Conservation (phyloP, 345 rosid species). For the Camelina neglecta region DNA sequence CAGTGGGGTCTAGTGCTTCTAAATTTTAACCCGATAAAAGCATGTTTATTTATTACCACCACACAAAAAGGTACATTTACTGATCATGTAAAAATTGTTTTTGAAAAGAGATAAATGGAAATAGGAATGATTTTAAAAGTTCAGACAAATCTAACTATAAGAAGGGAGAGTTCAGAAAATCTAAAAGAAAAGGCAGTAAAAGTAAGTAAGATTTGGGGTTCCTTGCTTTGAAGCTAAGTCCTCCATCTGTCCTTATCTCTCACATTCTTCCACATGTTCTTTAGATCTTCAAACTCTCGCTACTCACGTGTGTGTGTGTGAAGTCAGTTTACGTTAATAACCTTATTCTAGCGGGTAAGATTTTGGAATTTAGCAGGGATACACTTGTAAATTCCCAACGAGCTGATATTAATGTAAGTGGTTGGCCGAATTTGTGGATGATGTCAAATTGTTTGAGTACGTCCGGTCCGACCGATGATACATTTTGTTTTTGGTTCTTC, state of each 20-base stretch:
- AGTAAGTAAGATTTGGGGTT: slow-evolving; percentile 2
- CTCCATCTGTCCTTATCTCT: slow-evolving; percentile 13
- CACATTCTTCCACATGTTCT: slow-evolving; percentile 29
- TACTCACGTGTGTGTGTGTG: not conserved
- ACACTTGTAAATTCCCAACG: not conserved
- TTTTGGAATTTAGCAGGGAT: not conserved
- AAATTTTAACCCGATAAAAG: not conserved
- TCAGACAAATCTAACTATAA: not conserved
- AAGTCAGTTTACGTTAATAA: not conserved
- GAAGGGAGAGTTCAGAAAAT: not conserved
- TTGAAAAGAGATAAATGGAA: not conserved
- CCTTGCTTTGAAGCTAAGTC: slow-evolving; percentile 35
- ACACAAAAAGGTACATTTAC: not conserved
- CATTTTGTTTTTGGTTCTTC: not conserved
- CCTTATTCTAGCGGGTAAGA: not conserved
- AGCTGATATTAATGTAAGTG: not conserved
- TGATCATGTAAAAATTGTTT: not conserved
- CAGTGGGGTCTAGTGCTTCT: not conserved
- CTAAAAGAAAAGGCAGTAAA: slow-evolving; percentile 1
- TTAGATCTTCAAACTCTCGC: slow-evolving; percentile 24
- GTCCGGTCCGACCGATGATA: not conserved
- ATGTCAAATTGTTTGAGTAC: slow-evolving; percentile 6
- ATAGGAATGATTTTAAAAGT: not conserved
- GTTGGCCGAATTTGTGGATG: slow-evolving; percentile 20
- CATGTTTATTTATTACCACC: not conserved